Percentiles rank a stretch among this genome's conserved stretches.
These are phyloP conservation scores for Starmerella sp. DNA, from an alignment of 805 yeast genomes.

Conservation along the genomic window DNA sequence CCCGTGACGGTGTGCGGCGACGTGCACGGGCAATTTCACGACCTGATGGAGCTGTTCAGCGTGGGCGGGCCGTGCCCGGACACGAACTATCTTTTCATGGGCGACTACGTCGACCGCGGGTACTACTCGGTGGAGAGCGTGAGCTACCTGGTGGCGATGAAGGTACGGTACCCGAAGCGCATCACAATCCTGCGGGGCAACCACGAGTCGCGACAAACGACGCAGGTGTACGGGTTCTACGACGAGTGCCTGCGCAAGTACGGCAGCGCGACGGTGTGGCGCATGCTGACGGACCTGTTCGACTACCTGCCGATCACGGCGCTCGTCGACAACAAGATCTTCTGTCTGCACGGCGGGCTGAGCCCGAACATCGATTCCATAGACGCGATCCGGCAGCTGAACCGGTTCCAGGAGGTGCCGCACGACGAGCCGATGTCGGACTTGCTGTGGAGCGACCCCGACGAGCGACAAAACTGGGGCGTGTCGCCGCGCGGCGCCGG, in stretches of 20 bases:
- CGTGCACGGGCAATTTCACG: conserved; percentile 95
- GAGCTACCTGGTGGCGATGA: conserved; percentile 83
- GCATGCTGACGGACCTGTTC: conserved; percentile 80
- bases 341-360: conserved; percentile 93
- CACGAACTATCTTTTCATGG: conserved; percentile 80
- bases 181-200: conserved; percentile 90
- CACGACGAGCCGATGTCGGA: conserved; percentile 99
- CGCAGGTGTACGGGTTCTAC: conserved; percentile 93
- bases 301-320: conserved; percentile 96
- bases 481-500: conserved; percentile 98
- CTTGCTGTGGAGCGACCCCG: conserved; percentile 92
- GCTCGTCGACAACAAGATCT: conserved; percentile 80
- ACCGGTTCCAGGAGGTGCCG: conserved; percentile 93
- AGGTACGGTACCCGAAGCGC: conserved; percentile 84
- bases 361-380: conserved; percentile 94
- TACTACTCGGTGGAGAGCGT: conserved; percentile 86
- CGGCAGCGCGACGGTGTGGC: conserved; percentile 91
- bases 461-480: conserved; percentile 97
- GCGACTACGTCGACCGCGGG: conserved; percentile 88
- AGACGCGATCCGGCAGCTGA: conserved; percentile 85
- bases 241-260: conserved; percentile 93
- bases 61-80: conserved; percentile 95
- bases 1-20: conserved; percentile 97
- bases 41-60: conserved; percentile 84
- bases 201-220: conserved; percentile 91